A percentile compares a stretch with the other conserved stretches of the same genome.
Conservation (phyloP, 23 red algal species). For the Gracilaria caudata region DNA sequence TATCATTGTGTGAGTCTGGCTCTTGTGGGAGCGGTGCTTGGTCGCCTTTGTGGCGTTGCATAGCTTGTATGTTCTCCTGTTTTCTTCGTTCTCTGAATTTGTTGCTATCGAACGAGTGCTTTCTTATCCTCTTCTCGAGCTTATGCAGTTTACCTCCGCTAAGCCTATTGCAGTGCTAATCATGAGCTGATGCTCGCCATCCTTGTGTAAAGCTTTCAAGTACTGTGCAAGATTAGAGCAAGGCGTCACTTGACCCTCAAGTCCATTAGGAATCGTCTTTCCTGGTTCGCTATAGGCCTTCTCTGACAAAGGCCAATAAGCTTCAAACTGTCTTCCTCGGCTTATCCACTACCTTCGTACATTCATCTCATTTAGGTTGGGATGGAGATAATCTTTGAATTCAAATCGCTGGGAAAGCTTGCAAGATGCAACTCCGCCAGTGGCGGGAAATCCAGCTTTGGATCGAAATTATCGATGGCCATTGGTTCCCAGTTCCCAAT, state of each 20-base stretch:
- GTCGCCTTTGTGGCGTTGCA: constrained; percentile 41
- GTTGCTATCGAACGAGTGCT: background rate
- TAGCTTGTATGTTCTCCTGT: background rate
- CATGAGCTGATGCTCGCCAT: no score
- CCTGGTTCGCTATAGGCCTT: no score
- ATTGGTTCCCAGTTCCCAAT: background rate
- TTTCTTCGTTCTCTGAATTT: background rate
- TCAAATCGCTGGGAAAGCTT: background rate
- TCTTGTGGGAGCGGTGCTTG: constrained; percentile 45
- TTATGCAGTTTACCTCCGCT: background rate
- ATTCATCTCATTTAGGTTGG: no score
- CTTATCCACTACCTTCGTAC: no score
- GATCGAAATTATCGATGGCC: background rate
- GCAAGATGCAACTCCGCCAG: background rate
- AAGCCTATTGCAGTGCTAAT: background rate
- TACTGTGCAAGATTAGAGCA: no score
- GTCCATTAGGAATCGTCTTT: no score
- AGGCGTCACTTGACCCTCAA: no score
- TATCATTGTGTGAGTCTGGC: constrained; percentile 52
- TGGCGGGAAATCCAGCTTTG: background rate
- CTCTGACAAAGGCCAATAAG: no score
- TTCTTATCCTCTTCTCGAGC: background rate
- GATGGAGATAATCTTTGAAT: constrained; percentile 10
- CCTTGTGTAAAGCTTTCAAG: background rate
- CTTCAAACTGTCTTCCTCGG: background rate